phyloP scores from a whole-genome alignment of 495 filamentous ascomycete genomes.

The Thermothielavioides terrestris region DNA sequence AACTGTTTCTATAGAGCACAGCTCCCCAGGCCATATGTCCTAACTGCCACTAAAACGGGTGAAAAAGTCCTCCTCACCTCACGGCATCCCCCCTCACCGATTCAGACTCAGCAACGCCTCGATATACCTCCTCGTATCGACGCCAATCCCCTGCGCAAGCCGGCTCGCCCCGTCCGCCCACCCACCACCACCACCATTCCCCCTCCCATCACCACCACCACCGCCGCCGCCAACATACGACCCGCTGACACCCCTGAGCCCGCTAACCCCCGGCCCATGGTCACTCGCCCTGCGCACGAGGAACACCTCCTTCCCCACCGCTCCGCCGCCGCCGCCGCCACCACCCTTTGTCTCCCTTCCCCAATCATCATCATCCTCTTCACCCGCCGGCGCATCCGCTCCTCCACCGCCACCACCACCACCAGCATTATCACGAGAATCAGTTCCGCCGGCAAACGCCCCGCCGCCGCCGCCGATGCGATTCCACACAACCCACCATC shows the following conservation, averaged over 20 bases:
- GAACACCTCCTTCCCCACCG: slow-evolving; percentile 60
- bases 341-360: neutral
- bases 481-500: slow-evolving; percentile 98
- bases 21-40: no score
- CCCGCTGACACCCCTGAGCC: slow-evolving; percentile 26
- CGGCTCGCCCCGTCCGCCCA: slow-evolving; percentile 54
- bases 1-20: no score
- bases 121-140: slow-evolving; percentile 81
- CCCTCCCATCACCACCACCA: slow-evolving; percentile 23
- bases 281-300: slow-evolving; percentile 74
- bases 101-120: slow-evolving; percentile 73
- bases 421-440: neutral
- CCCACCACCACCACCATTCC: slow-evolving; percentile 30
- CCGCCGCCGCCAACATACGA: slow-evolving; percentile 36
- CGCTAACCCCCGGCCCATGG: slow-evolving; percentile 26
- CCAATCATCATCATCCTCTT: neutral
- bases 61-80: neutral
- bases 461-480: slow-evolving; percentile 30
- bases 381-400: neutral
- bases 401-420: neutral
- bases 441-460: neutral
- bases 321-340: neutral
- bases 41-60: neutral
- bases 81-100: slow-evolving; percentile 33
- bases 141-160: slow-evolving; percentile 76